Evolutionary conservation across 2,329 filamentous ascomycete species (phyloP).

Genomic region (Fusarium sulawesiense): DNA sequence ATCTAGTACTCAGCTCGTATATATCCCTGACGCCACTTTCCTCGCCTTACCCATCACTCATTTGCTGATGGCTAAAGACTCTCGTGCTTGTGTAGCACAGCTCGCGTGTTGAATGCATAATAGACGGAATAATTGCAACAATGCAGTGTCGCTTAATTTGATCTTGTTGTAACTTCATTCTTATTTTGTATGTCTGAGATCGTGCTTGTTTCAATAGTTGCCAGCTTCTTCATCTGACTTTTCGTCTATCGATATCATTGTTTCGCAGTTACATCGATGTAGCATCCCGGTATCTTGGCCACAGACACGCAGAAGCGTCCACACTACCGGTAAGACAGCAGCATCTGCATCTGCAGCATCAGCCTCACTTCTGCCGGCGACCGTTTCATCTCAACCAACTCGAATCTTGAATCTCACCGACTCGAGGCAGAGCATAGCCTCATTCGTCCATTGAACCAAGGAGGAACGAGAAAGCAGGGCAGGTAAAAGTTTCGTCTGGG

Average conservation of each 20-base stretch:
- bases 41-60: neutral
- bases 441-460: neutral
- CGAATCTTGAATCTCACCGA: constrained; percentile 11
- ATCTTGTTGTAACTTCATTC: neutral
- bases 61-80: neutral
- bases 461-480: neutral
- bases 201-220: neutral
- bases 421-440: neutral
- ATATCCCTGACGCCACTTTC: constrained; percentile 19
- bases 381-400: neutral
- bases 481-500: neutral
- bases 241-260: neutral
- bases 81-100: neutral
- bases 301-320: neutral
- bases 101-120: neutral
- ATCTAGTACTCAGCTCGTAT: constrained; percentile 7
- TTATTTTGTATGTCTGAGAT: neutral
- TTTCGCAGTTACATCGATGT: constrained; percentile 8
- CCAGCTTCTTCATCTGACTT: neutral
- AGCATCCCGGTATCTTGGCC: neutral
- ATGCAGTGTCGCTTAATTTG: neutral
- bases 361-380: neutral
- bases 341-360: neutral
- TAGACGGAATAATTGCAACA: neutral
- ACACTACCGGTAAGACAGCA: neutral